Base-by-base conservation (phyloP, 768 basidiomycete species). In the Artomyces pyxidatus region DNA sequence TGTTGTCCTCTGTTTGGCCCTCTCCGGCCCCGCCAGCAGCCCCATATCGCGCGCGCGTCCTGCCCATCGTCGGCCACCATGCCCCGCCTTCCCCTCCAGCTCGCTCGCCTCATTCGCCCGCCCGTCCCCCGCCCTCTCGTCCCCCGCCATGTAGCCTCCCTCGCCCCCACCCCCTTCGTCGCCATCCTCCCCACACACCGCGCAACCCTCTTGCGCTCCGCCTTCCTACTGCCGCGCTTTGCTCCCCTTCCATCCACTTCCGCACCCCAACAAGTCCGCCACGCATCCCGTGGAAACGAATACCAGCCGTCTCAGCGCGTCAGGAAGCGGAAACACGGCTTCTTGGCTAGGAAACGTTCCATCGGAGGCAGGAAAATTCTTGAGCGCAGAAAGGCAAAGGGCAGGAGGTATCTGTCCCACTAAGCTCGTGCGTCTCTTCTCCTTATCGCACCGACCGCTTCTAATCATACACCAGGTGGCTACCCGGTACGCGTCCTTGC, bases 281-380 rank as follows among this genome's bases (percentile, higher is more conserved):
- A 75, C 61, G 72, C 71, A 26, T 75, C 84, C 25, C 78, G 80
- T 38, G 94, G 94, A 38, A 77, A 80, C n/a, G 90, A 94, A 67
- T 98, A 97, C 59, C 94, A 97, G 63, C 94, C 94, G n/a, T 91
- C 88, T 0, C 92, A 95, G 65, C 77, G 93, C 37, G 88, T 88
- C 61, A 72, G 94, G 57, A 98, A 98, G 72, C 76, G 91, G 58
- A 91, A 85, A 63, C 88, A 90, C 62, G 94, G 94, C 6, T 98
- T 95, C 66, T 75, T 98, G 28, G 77, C 84, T 0, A 70, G 93
- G 51, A 81, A 85, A 64, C 75, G 75, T 57, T 78, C 73, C 8
- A 73, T 76, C 21, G 71, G 77, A 29, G 92, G 91, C 3, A 77
- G 83, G 55, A 88, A 77, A 58, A 77, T 89, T 37, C 69, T 97